Percentiles rank a stretch among this genome's conserved stretches.
phyloP scores from a whole-genome alignment of 768 basidiomycete genomes.

The Suillus alpinus region DNA sequence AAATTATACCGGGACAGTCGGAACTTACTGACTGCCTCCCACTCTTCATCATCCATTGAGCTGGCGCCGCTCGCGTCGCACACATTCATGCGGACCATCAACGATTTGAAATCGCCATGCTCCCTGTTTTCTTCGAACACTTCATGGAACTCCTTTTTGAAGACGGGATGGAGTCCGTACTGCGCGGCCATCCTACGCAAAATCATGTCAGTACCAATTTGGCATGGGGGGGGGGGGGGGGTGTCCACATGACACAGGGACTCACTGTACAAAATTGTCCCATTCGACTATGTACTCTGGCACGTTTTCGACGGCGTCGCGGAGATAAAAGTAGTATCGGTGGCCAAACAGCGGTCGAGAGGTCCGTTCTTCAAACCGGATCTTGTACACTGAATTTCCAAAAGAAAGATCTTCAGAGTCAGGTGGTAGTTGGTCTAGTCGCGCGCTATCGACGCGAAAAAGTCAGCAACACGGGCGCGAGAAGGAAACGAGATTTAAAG shows the following conservation, averaged over 20 bases:
- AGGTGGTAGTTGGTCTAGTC: conserved; percentile 66
- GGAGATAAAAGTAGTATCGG: conserved; percentile 89
- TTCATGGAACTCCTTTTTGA: conserved; percentile 88
- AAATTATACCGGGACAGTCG: background rate
- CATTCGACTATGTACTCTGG: conserved; percentile 97
- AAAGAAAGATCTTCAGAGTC: conserved; percentile 72
- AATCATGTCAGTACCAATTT: conserved; percentile 10
- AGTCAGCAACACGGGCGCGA: background rate
- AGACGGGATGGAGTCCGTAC: conserved; percentile 70
- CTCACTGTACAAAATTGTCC: conserved; percentile 86
- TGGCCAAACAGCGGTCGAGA: conserved; percentile 76
- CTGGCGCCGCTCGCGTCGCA: conserved; percentile 83
- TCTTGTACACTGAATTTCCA: conserved; percentile 87
- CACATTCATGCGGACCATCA: conserved; percentile 90
- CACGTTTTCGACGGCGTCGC: conserved; percentile 95
- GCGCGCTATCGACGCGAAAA: conserved; percentile 43
- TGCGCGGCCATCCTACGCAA: conserved; percentile 72
- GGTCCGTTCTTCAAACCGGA: conserved; percentile 77
- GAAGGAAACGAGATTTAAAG: conserved; percentile 3
- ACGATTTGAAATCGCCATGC: conserved; percentile 74
- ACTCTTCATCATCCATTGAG: conserved; percentile 91
- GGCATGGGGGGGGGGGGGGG: too few species aligned
- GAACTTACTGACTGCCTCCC: conserved; percentile 96
- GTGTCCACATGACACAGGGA: conserved; percentile 8
- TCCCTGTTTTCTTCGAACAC: conserved; percentile 81